Evolutionary conservation across 1,284 basidiomycete species (phyloP).

Genomic region (Ustilago loliicola): DNA sequence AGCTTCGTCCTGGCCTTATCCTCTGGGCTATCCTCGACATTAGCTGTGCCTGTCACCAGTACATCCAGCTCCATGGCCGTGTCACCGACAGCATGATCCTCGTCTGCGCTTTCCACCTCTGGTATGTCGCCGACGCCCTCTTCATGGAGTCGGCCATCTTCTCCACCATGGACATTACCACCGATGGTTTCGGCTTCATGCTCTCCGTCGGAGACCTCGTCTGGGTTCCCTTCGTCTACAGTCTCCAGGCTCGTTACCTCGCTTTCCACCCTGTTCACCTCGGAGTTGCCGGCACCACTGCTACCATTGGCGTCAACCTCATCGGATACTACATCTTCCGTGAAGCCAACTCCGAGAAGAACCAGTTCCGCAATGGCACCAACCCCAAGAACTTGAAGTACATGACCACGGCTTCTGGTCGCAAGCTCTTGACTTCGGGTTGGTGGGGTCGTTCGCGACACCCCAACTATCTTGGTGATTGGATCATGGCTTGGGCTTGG

Average conservation of each 20-base stretch:
- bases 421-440: conserved; percentile 90
- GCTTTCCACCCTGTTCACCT: conserved; percentile 88
- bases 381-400: conserved; percentile 93
- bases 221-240: conserved; percentile 96
- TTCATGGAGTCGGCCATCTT: conserved; percentile 77
- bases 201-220: conserved; percentile 90
- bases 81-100: conserved; percentile 94
- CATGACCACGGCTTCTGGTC: conserved; percentile 86
- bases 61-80: conserved; percentile 78
- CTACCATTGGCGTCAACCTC: conserved; percentile 79
- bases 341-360: conserved; percentile 90
- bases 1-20: conserved; percentile 87
- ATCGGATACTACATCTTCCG: conserved; percentile 94
- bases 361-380: conserved; percentile 89
- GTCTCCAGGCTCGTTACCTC: conserved; percentile 92
- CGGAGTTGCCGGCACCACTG: conserved; percentile 76
- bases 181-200: conserved; percentile 99
- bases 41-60: conserved; percentile 91
- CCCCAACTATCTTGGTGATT: conserved; percentile 81
- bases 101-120: conserved; percentile 85
- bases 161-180: conserved; percentile 97
- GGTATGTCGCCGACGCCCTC: conserved; percentile 84
- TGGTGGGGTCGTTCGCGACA: conserved; percentile 98
- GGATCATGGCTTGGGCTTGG: conserved; percentile 92
- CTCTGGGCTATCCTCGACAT: conserved; percentile 93